Conservation (phyloP, 2,329 filamentous ascomycete genomes). For the Cladosporium cucumerinum region DNA sequence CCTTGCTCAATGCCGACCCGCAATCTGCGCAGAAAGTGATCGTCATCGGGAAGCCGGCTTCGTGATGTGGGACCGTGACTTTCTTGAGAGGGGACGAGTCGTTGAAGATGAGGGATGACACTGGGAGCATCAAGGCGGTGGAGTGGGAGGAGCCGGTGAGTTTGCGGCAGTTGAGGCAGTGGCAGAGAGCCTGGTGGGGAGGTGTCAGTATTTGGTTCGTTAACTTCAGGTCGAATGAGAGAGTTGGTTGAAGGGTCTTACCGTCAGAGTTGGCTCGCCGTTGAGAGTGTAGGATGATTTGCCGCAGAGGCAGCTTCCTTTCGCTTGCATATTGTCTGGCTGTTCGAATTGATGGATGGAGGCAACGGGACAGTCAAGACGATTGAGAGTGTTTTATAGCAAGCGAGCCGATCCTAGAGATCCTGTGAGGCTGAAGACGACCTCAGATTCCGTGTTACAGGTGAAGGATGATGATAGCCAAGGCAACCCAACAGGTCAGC, state of each 20-base stretch:
- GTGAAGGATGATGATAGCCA: not conserved
- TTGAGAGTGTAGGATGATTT: conserved; percentile 17
- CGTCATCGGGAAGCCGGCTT: conserved; percentile 11
- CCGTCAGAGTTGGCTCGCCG: conserved; percentile 4
- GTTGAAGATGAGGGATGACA: conserved; percentile 1
- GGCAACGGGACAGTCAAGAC: not conserved
- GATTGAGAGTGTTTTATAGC: not conserved
- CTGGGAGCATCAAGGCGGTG: conserved; percentile 14
- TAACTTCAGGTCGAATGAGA: too few relatives aligned
- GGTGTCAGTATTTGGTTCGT: not conserved
- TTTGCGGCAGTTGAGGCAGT: conserved; percentile 21
- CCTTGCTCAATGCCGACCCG: conserved; percentile 14
- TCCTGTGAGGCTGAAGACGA: not conserved
- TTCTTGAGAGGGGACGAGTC: conserved; percentile 6
- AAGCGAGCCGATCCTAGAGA: not conserved
- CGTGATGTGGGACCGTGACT: conserved; percentile 8
- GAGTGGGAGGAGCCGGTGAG: conserved; percentile 13
- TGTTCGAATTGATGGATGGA: not conserved
- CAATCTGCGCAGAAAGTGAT: conserved; percentile 16
- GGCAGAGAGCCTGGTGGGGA: conserved; percentile 16
- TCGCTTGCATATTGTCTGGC: conserved; percentile 24
- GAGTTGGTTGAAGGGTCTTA: not conserved
- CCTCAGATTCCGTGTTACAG: not conserved
- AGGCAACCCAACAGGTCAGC: not conserved
- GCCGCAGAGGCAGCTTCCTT: conserved; percentile 17